Percentiles rank a stretch among this genome's conserved stretches.
Evolutionary conservation across 306 rosid species (phyloP).

Genomic region (Clitoria ternatea): DNA sequence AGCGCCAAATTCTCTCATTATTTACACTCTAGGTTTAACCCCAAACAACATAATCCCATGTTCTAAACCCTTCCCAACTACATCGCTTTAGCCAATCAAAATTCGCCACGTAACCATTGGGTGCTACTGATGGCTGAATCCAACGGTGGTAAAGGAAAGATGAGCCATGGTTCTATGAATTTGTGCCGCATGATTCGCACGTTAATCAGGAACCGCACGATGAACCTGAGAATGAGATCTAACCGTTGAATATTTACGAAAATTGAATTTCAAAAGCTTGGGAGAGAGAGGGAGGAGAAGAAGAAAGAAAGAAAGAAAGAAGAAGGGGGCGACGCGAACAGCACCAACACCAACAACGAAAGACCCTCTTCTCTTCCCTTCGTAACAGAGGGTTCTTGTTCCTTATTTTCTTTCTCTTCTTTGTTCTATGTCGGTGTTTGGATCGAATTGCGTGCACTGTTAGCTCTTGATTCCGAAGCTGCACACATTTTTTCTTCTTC

Average conservation of each 20-base stretch:
- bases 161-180: constrained; percentile 58
- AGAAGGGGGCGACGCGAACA: constrained; percentile 33
- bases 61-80: background rate
- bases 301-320: constrained; percentile 42
- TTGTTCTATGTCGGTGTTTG: constrained; percentile 3
- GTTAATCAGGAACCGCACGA: constrained; percentile 35
- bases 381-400: background rate
- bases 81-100: too few relatives aligned
- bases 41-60: background rate
- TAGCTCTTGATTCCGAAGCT: constrained; percentile 47
- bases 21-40: constrained; percentile 5
- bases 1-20: constrained; percentile 50
- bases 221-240: constrained; percentile 24
- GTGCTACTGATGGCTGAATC: too few relatives aligned
- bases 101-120: too few relatives aligned
- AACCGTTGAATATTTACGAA: constrained; percentile 67
- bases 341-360: constrained; percentile 17
- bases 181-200: constrained; percentile 37
- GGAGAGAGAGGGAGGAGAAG: constrained; percentile 88
- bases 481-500: too few relatives aligned
- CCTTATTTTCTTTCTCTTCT: background rate
- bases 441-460: constrained; percentile 37
- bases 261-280: constrained; percentile 96
- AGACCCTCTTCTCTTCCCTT: constrained; percentile 26
- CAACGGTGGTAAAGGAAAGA: constrained; percentile 35